Conservation (phyloP, 2,329 filamentous ascomycete genomes). For the Byssoonygena ceratinophila region DNA sequence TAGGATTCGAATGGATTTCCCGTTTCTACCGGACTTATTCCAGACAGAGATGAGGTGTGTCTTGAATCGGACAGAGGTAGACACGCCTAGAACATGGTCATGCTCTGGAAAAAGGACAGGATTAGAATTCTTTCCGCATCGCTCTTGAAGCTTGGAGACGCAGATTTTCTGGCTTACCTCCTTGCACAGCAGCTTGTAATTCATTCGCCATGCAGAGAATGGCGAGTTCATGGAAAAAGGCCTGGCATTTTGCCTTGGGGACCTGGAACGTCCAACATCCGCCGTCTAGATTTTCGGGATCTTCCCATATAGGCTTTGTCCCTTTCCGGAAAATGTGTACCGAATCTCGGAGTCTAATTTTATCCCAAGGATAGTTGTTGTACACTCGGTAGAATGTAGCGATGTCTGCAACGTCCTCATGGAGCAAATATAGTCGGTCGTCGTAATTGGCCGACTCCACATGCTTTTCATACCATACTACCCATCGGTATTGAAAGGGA, state of each 20-base stretch:
- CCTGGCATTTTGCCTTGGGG: constrained; percentile 58
- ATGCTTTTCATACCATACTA: constrained; percentile 40
- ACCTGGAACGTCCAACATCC: constrained; percentile 91
- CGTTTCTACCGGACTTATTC: constrained; percentile 78
- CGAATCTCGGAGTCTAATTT: constrained; percentile 65
- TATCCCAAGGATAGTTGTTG: constrained; percentile 68
- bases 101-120: constrained; percentile 45
- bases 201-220: constrained; percentile 32
- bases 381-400: constrained; percentile 63
- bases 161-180: constrained; percentile 59
- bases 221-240: constrained; percentile 30
- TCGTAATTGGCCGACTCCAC: constrained; percentile 23
- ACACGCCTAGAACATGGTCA: constrained; percentile 78
- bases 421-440: constrained; percentile 29
- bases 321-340: constrained; percentile 71
- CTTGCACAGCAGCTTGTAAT: constrained; percentile 58
- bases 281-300: constrained; percentile 72
- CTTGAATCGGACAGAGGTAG: constrained; percentile 79
- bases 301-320: constrained; percentile 70
- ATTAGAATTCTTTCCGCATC: not conserved
- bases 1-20: constrained; percentile 65
- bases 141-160: not conserved
- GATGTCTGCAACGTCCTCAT: constrained; percentile 35
- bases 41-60: constrained; percentile 80
- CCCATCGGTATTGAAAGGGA: constrained; percentile 40